phyloP scores from a whole-genome alignment of 78 protist genomes.

The Acrasis kona region DNA sequence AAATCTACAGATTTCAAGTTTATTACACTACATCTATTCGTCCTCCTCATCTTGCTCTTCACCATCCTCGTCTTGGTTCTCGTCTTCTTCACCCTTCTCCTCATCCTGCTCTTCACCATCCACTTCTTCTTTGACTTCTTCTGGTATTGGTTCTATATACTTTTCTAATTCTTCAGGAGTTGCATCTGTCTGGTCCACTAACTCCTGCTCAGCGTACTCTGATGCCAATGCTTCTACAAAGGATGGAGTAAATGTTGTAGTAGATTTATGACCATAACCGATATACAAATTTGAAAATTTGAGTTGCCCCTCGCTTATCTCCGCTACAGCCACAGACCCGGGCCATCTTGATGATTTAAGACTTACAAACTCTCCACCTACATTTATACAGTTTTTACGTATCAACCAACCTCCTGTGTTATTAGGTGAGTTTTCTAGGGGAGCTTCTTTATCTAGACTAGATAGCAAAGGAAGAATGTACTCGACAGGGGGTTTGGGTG shows the following conservation, averaged over 20 bases:
- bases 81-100: slow-evolving; percentile 4
- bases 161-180: background rate
- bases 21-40: background rate
- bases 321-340: slow-evolving; percentile 16
- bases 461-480: background rate
- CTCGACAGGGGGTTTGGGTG: background rate
- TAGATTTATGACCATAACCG: slow-evolving; percentile 22
- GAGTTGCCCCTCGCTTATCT: background rate
- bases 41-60: background rate
- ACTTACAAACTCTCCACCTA: too few species aligned
- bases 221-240: background rate
- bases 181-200: background rate
- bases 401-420: slow-evolving; percentile 13
- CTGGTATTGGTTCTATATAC: background rate
- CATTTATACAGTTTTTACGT: background rate
- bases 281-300: background rate
- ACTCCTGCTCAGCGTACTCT: background rate
- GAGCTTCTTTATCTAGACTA: background rate
- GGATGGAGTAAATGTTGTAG: slow-evolving; percentile 1
- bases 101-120: background rate
- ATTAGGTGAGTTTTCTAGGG: background rate
- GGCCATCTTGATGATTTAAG: slow-evolving; percentile 19
- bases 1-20: slow-evolving; percentile 6
- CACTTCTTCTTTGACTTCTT: slow-evolving; percentile 8
- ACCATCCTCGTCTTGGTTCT: slow-evolving; percentile 22